These are phyloP conservation scores for Salix dunnii DNA, from an alignment of 345 rosid species.

Conservation along the genomic window DNA sequence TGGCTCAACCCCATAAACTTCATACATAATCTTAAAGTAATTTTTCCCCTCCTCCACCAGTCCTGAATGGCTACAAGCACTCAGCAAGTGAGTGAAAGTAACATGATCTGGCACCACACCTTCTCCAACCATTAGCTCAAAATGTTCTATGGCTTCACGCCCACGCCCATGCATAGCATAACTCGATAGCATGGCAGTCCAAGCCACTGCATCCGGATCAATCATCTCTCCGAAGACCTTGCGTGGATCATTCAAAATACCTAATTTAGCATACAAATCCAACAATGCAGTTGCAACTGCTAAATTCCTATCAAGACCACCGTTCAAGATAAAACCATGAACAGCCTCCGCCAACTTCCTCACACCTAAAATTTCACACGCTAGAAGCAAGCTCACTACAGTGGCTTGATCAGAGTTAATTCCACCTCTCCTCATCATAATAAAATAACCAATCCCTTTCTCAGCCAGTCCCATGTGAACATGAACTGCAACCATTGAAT, in stretches of 20 bases:
- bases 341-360: constrained; percentile 45
- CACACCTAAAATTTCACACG: constrained; percentile 48
- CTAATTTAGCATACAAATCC: constrained; percentile 55
- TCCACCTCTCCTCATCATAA: constrained; percentile 41
- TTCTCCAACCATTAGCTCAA: constrained; percentile 48
- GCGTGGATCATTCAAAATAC: constrained; percentile 42
- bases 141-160: constrained; percentile 48
- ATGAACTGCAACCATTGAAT: constrained; percentile 47
- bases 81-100: constrained; percentile 69
- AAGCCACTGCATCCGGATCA: constrained; percentile 55
- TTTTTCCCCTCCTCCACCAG: constrained; percentile 51
- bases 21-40: constrained; percentile 51
- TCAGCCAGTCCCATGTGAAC: constrained; percentile 32
- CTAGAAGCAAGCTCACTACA: constrained; percentile 43
- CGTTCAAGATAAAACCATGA: constrained; percentile 39
- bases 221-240: constrained; percentile 44
- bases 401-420: constrained; percentile 55
- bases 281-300: constrained; percentile 43
- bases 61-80: constrained; percentile 75
- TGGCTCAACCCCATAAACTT: constrained; percentile 38
- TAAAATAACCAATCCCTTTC: constrained; percentile 42
- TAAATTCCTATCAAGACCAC: constrained; percentile 34
- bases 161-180: constrained; percentile 68
- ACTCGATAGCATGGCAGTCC: constrained; percentile 77
- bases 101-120: constrained; percentile 63